These are phyloP conservation scores for Cytospora piceae DNA, from an alignment of 2,329 filamentous ascomycete species.

Conservation along the genomic window DNA sequence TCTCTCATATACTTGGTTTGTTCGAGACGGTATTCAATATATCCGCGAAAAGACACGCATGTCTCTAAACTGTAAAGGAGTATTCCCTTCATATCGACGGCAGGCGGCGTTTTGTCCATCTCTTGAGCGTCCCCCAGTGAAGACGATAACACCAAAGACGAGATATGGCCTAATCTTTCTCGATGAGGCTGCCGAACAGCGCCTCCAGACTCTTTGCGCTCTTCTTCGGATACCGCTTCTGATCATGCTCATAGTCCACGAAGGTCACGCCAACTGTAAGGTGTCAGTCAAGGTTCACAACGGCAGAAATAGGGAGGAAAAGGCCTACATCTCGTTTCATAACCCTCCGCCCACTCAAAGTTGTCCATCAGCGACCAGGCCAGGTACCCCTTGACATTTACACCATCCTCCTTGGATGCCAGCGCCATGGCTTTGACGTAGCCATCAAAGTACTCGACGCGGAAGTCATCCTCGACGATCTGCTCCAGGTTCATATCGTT, in stretches of 20 bases:
- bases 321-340: constrained; percentile 65
- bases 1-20: not conserved
- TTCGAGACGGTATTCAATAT: not conserved
- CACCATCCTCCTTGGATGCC: constrained; percentile 71
- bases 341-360: constrained; percentile 92
- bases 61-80: not conserved
- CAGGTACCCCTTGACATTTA: constrained; percentile 79
- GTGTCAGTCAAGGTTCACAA: not conserved
- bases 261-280: constrained; percentile 70
- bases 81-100: not conserved
- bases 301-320: not conserved
- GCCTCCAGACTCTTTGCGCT: constrained; percentile 73
- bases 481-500: constrained; percentile 72
- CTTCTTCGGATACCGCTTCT: constrained; percentile 83
- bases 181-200: constrained; percentile 72
- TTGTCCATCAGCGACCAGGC: constrained; percentile 91
- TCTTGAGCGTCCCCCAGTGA: not conserved
- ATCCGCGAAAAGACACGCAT: not conserved
- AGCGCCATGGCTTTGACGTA: constrained; percentile 79
- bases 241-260: constrained; percentile 79
- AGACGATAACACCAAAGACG: not conserved
- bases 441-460: constrained; percentile 75
- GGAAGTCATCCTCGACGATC: constrained; percentile 81
- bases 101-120: not conserved
- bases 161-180: constrained; percentile 53